phyloP scores from a whole-genome alignment of 352 stramenopile genomes.

The Pythium vanterpoolii region DNA sequence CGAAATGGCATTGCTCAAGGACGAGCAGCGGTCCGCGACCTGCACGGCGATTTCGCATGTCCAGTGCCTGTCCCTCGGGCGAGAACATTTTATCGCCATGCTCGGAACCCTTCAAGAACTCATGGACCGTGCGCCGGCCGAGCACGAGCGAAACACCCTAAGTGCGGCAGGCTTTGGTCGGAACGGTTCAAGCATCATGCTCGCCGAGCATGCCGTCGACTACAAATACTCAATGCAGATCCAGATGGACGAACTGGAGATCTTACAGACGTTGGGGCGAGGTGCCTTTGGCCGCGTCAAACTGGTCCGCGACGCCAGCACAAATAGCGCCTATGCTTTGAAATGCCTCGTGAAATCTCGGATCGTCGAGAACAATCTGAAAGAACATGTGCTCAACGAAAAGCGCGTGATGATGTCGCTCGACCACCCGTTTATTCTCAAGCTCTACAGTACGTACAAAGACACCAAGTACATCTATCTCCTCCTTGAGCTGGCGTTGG shows the following conservation, averaged over 20 bases:
- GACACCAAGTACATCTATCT: slow-evolving; percentile 90
- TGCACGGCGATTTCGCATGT: slow-evolving; percentile 77
- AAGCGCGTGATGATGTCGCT: slow-evolving; percentile 87
- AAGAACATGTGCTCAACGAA: slow-evolving; percentile 92
- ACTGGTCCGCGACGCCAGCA: slow-evolving; percentile 68
- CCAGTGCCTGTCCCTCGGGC: slow-evolving; percentile 59
- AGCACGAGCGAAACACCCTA: slow-evolving; percentile 16
- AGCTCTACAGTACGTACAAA: slow-evolving; percentile 88
- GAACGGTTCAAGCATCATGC: slow-evolving; percentile 32
- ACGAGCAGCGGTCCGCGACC: slow-evolving; percentile 90
- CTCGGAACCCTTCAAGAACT: slow-evolving; percentile 73
- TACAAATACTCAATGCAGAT: slow-evolving; percentile 84
- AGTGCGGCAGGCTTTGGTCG: slow-evolving; percentile 17
- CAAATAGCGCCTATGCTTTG: slow-evolving; percentile 81
- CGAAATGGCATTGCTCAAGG: slow-evolving; percentile 92
- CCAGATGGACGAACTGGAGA: slow-evolving; percentile 65
- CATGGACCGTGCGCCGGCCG: slow-evolving; percentile 60
- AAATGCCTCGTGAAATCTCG: slow-evolving; percentile 92
- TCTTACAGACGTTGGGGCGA: slow-evolving; percentile 71
- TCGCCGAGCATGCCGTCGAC: slow-evolving; percentile 31
- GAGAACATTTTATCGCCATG: slow-evolving; percentile 80
- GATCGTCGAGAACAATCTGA: slow-evolving; percentile 89
- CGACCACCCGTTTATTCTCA: slow-evolving; percentile 91
- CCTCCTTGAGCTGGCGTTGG: slow-evolving; percentile 89
- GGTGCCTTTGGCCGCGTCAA: slow-evolving; percentile 90